Conservation (phyloP, 1,139 yeast genomes). For the Scheffersomyces titani region DNA sequence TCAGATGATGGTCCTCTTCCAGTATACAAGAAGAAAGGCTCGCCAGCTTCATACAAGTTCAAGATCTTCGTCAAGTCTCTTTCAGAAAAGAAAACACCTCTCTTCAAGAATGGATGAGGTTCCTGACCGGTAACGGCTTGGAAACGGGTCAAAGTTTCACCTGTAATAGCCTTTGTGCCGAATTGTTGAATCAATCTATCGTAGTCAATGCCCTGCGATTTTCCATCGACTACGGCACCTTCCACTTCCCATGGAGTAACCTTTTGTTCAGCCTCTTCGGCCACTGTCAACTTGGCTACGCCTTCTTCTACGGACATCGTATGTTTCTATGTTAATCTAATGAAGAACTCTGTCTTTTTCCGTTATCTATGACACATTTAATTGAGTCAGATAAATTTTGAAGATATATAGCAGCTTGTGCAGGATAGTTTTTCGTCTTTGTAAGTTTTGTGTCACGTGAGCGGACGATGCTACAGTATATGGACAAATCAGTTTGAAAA, state of each 20-base stretch:
- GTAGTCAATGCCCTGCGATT: conserved; percentile 86
- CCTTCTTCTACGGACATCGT: conserved; percentile 20
- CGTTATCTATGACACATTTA: not conserved
- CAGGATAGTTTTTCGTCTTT: not conserved
- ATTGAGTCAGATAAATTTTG: conserved; percentile 11
- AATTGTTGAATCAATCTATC: conserved; percentile 82
- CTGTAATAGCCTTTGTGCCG: conserved; percentile 76
- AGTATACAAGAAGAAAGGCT: conserved; percentile 93
- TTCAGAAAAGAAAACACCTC: conserved; percentile 93
- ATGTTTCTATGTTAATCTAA: not conserved
- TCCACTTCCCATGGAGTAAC: conserved; percentile 93
- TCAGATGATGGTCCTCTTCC: conserved; percentile 98
- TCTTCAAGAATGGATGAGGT: conserved; percentile 90
- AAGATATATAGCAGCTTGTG: not conserved
- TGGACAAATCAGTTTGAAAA: not conserved
- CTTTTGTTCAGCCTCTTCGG: conserved; percentile 54
- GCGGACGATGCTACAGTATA: not conserved
- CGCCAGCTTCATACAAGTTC: conserved; percentile 89
- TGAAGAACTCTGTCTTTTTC: not conserved
- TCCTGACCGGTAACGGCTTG: conserved; percentile 79
- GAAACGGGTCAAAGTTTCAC: conserved; percentile 76
- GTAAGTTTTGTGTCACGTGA: not conserved
- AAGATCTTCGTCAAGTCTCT: conserved; percentile 81
- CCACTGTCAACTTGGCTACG: conserved; percentile 18
- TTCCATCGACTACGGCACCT: conserved; percentile 96